Percentiles rank a stretch among this genome's conserved stretches.
These are phyloP conservation scores for Oryza brachyantha DNA, from an alignment of 176 grass and related monocot species.

Conservation along the genomic window DNA sequence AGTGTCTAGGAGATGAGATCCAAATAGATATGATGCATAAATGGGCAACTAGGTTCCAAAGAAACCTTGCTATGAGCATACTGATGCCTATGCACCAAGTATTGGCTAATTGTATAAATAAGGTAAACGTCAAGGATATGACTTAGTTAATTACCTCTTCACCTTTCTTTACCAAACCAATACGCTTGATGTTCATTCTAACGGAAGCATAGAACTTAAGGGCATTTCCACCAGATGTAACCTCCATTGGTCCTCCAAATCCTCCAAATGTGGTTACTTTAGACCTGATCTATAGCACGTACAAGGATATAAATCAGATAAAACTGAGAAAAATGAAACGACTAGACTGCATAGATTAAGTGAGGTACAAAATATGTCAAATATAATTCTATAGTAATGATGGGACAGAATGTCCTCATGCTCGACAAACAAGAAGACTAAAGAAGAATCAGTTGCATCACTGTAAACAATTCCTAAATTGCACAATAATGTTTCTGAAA, in stretches of 20 bases:
- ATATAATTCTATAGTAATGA: neutral
- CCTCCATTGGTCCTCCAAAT: conserved; percentile 88
- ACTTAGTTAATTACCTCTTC: conserved; percentile 68
- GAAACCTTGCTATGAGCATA: conserved; percentile 1
- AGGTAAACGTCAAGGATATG: conserved; percentile 5
- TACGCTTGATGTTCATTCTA: conserved; percentile 77
- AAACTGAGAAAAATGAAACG: neutral
- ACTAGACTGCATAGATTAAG: neutral
- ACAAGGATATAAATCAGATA: neutral
- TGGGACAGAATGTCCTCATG: neutral
- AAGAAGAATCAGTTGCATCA: neutral
- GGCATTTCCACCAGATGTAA: conserved; percentile 90
- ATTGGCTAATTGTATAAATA: neutral
- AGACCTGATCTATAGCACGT: conserved; percentile 59
- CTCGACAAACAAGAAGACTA: neutral
- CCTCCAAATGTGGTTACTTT: conserved; percentile 86
- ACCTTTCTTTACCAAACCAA: conserved; percentile 89
- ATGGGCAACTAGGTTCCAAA: neutral
- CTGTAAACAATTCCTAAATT: neutral
- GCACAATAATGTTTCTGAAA: neutral
- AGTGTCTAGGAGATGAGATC: neutral
- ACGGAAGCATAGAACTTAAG: conserved; percentile 98
- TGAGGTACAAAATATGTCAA: neutral
- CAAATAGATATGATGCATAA: neutral
- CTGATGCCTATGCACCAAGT: neutral